phyloP scores from a whole-genome alignment of 192 early-diverging fungal genomes.

The Umbelopsis vinacea region DNA sequence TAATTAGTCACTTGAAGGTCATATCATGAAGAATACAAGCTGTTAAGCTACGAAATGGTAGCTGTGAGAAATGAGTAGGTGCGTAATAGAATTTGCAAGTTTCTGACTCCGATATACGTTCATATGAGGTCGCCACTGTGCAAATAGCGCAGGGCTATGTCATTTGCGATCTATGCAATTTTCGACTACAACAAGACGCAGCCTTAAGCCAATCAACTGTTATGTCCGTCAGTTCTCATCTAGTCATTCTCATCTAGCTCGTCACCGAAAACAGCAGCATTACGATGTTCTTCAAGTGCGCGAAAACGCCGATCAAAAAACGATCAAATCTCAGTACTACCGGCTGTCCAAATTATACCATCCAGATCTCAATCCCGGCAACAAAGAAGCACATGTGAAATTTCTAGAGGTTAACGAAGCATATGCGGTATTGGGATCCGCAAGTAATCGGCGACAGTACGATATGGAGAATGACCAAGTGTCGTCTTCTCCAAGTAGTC shows the following conservation, averaged over 20 bases:
- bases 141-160: neutral
- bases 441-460: constrained; percentile 73
- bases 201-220: neutral
- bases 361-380: constrained; percentile 76
- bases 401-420: constrained; percentile 89
- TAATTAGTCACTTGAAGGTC: too few species aligned
- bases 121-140: too few species aligned
- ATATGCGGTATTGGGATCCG: constrained; percentile 78
- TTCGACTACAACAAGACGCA: neutral
- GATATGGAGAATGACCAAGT: constrained; percentile 59
- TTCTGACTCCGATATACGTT: too few species aligned
- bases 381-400: constrained; percentile 65
- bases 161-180: neutral
- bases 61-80: too few species aligned
- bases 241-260: neutral
- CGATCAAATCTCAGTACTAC: constrained; percentile 74
- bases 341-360: constrained; percentile 80
- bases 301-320: constrained; percentile 50
- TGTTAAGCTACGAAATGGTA: too few species aligned
- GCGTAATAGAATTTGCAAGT: too few species aligned
- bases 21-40: too few species aligned
- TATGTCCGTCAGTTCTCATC: neutral
- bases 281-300: constrained; percentile 53
- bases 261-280: constrained; percentile 27
- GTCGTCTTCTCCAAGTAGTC: constrained; percentile 18